These are phyloP conservation scores for Fusarium camptoceras DNA, from an alignment of 2,329 filamentous ascomycete genomes.

Conservation along the genomic window DNA sequence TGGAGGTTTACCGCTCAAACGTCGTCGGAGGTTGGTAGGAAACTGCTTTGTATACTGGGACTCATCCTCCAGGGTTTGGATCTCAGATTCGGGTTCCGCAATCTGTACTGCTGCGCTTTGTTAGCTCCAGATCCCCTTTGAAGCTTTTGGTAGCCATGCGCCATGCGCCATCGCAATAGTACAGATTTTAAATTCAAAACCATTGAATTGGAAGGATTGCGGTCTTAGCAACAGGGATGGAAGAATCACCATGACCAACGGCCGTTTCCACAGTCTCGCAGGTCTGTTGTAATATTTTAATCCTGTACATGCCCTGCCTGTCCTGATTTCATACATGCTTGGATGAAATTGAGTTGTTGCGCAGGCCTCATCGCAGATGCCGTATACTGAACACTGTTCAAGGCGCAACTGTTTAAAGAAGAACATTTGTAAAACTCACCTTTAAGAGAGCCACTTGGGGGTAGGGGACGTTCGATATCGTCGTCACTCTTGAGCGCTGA, in stretches of 20 bases:
- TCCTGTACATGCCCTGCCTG: not conserved
- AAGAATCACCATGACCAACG: not conserved
- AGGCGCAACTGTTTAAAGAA: not conserved
- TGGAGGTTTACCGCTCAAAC: slow-evolving; percentile 50
- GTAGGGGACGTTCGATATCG: slow-evolving; percentile 53
- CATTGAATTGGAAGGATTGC: slow-evolving; percentile 11
- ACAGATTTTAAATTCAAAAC: not conserved
- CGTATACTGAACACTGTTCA: not conserved
- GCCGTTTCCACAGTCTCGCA: not conserved
- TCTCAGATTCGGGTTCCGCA: slow-evolving; percentile 60
- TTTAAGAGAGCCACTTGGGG: slow-evolving; percentile 56
- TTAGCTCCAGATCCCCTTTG: slow-evolving; percentile 34
- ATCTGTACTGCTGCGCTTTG: slow-evolving; percentile 65
- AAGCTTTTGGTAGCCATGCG: not conserved
- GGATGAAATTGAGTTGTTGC: slow-evolving; percentile 20
- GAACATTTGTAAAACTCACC: slow-evolving; percentile 51
- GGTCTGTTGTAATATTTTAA: not conserved
- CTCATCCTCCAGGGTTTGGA: slow-evolving; percentile 50
- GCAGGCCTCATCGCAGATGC: not conserved
- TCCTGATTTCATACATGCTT: slow-evolving; percentile 10
- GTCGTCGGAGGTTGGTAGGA: slow-evolving; percentile 49
- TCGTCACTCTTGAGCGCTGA: slow-evolving; percentile 60
- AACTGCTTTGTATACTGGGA: slow-evolving; percentile 48
- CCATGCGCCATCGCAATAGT: not conserved
- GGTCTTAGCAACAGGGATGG: not conserved